Evolutionary conservation across 1,284 basidiomycete species (phyloP).

Genomic region (Rhodotorula sp.): DNA sequence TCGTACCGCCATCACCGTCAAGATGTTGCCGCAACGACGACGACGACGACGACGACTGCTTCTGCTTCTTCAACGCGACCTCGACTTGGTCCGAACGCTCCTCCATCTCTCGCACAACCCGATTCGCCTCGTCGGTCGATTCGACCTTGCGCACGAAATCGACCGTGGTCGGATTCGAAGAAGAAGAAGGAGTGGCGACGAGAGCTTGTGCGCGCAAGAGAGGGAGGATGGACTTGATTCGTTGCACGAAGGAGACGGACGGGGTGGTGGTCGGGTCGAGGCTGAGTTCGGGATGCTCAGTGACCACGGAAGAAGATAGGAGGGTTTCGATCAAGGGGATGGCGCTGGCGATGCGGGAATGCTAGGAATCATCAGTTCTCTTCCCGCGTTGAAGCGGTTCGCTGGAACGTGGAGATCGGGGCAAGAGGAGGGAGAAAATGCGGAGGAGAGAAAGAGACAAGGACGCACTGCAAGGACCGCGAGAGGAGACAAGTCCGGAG

Average conservation of each 20-base stretch:
- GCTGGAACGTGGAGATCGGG: too few species aligned
- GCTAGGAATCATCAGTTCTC: too few species aligned
- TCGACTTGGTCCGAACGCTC: neutral
- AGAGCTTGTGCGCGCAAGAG: neutral
- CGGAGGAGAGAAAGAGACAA: neutral
- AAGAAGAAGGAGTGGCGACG: neutral
- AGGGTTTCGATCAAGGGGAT: conserved; percentile 8
- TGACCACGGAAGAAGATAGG: neutral
- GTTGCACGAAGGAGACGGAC: neutral
- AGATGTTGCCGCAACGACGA: neutral
- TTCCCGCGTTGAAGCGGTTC: too few species aligned
- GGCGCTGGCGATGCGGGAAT: neutral
- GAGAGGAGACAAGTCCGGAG: conserved; percentile 27
- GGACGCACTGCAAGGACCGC: neutral
- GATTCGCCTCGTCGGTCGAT: neutral
- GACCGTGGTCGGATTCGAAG: neutral
- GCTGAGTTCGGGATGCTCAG: neutral
- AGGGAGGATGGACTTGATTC: neutral
- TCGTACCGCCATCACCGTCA: too few species aligned
- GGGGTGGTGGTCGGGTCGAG: neutral
- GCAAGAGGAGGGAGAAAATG: too few species aligned
- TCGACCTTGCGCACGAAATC: neutral
- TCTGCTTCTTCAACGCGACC: too few species aligned
- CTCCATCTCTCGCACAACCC: neutral
- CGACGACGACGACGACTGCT: neutral